Evolutionary conservation across 768 basidiomycete genomes (phyloP), one percentile per base, ranked within the genome.

Genomic region (Sarcodon sp.): DNA sequence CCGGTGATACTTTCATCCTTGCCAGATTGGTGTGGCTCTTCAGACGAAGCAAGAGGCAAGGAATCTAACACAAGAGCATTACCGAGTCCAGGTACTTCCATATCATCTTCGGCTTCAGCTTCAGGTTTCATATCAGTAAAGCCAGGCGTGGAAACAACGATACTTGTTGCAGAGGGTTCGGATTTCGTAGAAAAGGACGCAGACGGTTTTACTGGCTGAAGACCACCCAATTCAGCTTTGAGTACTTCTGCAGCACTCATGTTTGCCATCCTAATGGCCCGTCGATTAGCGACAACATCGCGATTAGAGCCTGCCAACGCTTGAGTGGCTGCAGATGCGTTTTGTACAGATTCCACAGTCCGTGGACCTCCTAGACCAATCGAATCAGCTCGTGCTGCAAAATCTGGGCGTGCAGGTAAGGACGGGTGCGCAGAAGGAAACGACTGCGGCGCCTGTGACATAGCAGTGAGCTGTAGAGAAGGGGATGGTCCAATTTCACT

Each of bases 201-300:
- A 16, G 64, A 60, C 11, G 64, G 54, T 54, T 69, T 71, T 45
- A 68, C 61, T 10, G 73, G 68, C 47, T 64, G 53, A 41, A 70
- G 59, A 16, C 79, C 77, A 54, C 81, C 76, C 53, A 97, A 64
- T 64, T 97, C 89, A 46, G 89, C 91, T 66, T 89, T 93, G 57
- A 98, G 72, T 62, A 83, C 77, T 62, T 98, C 89, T 48, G 93
- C 93, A 41, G 94, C 94, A 69, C 80, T 89, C 80, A 98, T 79
- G 61, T 98, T 98, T 31, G 94, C 94, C 77, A 94, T 82, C 51
- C 93, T 80, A 54, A 96, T 89, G 21, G 87, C 88, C 53, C 79
- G 77, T 37, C 90, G 79, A 63, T 94, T 94, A 44, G 83, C 83
- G 31, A 93, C 90, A 50, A 94, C 79, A 63, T 92, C 88, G 48